Evolutionary conservation across 345 rosid genomes (phyloP), one percentile per base, ranked within the genome.

Genomic region (Syzygium aqueum): DNA sequence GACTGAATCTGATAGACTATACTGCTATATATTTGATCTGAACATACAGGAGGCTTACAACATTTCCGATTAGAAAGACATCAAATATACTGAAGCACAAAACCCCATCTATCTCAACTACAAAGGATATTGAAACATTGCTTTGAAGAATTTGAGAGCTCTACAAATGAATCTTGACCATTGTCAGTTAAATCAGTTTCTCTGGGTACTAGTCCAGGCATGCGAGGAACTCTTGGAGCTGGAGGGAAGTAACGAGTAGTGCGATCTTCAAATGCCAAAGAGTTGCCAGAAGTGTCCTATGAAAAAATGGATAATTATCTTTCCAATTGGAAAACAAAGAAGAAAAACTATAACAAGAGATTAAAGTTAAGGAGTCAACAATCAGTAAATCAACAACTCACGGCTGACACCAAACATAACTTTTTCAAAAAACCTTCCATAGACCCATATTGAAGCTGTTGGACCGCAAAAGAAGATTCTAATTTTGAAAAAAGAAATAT

Each of bases 211-310:
- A 97, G 87, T 85, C 99, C 97, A 84, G 97, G 95, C 91, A 94
- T 92, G 89, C 91, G 91, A 23, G 99, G 99, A 87, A 93, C 90
- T 89, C 97, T 94, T 27, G 99, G 99, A 89, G 98, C 95, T 63
- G 96, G 95, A 93, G 98, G 97, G 85, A 96, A 96, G 92, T 96
- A 97, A 56, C 95, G 95, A 77, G 96, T 86, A 86, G 99, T 96
- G 37, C 99, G 97, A 88, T 96, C 99, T 89, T 95, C 98, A 88
- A 92, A 95, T 50, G 91, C 87, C 2, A 91, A 90, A 86, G 87
- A 88, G 56, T 89, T 91, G 85, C 87, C 82, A 91, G 88, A 86
- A 56, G 91, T 92, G 87, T 92, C 94, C 98, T 95, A 52, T 56
- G 23, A 59, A 43, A 86, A 65, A 30, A 65, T n/a, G 12, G 43